phyloP scores from a whole-genome alignment of 169 alveolate genomes.

The Plasmodium inui region DNA sequence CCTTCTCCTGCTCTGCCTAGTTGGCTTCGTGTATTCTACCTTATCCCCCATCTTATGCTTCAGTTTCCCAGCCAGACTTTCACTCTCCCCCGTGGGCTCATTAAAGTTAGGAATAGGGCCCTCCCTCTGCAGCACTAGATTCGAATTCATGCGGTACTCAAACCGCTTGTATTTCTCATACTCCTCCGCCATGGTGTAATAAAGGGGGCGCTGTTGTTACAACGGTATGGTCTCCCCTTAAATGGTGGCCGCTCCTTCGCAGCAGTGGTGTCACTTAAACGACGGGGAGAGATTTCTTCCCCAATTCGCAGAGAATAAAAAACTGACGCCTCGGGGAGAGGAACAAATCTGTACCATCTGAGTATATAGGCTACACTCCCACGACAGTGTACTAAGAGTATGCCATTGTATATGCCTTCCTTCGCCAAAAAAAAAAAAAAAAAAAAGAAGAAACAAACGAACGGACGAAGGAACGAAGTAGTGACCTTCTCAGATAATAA shows the following conservation, averaged over 20 bases:
- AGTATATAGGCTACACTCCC: neutral
- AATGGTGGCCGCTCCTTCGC: neutral
- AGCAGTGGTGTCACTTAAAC: neutral
- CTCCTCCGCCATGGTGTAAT: slow-evolving; percentile 92
- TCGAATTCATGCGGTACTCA: slow-evolving; percentile 93
- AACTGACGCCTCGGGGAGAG: neutral
- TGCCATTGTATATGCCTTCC: neutral
- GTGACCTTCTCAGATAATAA: too few species aligned
- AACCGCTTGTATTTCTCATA: slow-evolving; percentile 93
- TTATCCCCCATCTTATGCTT: slow-evolving; percentile 95
- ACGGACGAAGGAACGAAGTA: too few species aligned
- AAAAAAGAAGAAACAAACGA: too few species aligned
- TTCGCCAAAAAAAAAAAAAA: neutral
- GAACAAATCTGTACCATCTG: neutral
- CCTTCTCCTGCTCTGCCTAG: slow-evolving; percentile 37
- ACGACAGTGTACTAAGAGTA: neutral
- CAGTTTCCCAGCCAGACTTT: slow-evolving; percentile 92
- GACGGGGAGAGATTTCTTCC: neutral
- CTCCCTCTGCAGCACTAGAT: slow-evolving; percentile 90
- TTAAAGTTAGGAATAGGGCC: slow-evolving; percentile 86
- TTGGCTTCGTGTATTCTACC: slow-evolving; percentile 83
- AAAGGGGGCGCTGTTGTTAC: neutral
- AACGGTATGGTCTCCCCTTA: neutral
- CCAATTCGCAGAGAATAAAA: neutral
- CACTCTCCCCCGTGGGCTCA: slow-evolving; percentile 98